Evolutionary conservation across 1,139 yeast species (phyloP), one percentile per base, ranked within the genome.

Genomic region (Protomyces lactucae-debilis): DNA sequence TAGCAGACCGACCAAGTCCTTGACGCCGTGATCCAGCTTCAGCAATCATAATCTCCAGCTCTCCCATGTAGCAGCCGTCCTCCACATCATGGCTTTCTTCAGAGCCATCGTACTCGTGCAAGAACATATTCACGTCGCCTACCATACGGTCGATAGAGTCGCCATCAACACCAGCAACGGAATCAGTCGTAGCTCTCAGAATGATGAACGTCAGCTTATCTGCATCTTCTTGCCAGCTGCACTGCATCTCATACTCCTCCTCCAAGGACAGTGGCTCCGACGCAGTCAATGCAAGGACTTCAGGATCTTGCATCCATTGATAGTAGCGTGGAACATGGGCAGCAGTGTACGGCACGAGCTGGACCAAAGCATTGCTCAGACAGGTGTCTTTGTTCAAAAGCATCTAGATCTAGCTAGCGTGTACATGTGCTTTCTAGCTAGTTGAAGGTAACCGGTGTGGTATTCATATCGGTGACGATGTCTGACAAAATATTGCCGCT

Each of bases 21-120:
- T 60, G 48, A 8, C 64, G 45, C 4, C 66, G 64, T 21, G 52
- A 40, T 14, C 18, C 16, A 12, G 53, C 52, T 43, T 64, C 60
- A 6, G 66, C 66, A 59, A 64, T 64, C 66, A 64, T 64, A 48
- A 64, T 39, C 40, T 64, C 66, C 12, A 64, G 35, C 52, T 64
- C 66, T n/a, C 64, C 66, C 6, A 48, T 52, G 40, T 40, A 60
- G 10, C 3, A 21, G 0, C 12, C 8, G 37, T 23, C 10, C 23
- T 55, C 37, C 21, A 3, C 52, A 23, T 40, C 32, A 28, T 51
- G 35, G 18, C 48, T 53, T 14, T 52, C 57, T 3, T 35, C 65
- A 14, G 48, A 61, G 8, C 14, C 48, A 18, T 59, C 53, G 12
- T 12, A 40, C 37, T 55, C 55, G 5, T 55, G 43, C 3, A 64